Evolutionary conservation across 1,284 basidiomycete species (phyloP), one percentile per base, ranked within the genome.

Genomic region (Exobasidium rhododendri): DNA sequence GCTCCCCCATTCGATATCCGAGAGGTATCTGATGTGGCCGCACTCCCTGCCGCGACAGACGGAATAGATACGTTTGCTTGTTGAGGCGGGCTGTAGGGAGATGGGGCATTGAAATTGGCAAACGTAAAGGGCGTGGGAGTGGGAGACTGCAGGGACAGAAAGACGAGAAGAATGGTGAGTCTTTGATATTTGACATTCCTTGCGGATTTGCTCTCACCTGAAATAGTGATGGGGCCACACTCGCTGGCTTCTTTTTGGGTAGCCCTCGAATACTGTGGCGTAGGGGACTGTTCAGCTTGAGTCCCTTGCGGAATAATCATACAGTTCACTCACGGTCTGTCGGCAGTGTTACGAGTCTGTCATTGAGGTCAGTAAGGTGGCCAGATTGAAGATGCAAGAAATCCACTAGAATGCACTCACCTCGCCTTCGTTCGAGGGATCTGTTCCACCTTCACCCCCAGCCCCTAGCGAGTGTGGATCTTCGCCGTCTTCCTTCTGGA

Each of bases 401-500:
- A 50, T 7, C 20, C 47, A 50, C 7, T 26, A 44, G 43, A 14
- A 14, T 44, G 17, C 17, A 17, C 35, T 40, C 35, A 40, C 35
- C 35, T 40, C 35, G 17, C 35, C 17, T 10, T 40, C 35, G 35
- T 40, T 50, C 14, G 47, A 50, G 7, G 22, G 20, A 7, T 7
- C 14, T 10, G 22, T 31, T 6, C 26, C n/a, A 11, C 51, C 51
- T 31, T 55, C 52, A 44, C 30, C 28, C 20, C 35, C 52, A 24
- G n/a, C 47, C 28, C 47, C 47, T 6, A 55, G 5, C 22, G 24
- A 20, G 28, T 55, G 52, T 35, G 52, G 52, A 55, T 55, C 52
- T 20, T 55, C 52, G 13, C 52, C 52, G 35, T 55, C 52, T 20
- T 55, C 52, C 17, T 26, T 55, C 28, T 35, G 40, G 31, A 55